Percentiles rank a stretch among this genome's conserved stretches.
Evolutionary conservation across 768 basidiomycete species (phyloP).

Genomic region (Myochromella boudieri): DNA sequence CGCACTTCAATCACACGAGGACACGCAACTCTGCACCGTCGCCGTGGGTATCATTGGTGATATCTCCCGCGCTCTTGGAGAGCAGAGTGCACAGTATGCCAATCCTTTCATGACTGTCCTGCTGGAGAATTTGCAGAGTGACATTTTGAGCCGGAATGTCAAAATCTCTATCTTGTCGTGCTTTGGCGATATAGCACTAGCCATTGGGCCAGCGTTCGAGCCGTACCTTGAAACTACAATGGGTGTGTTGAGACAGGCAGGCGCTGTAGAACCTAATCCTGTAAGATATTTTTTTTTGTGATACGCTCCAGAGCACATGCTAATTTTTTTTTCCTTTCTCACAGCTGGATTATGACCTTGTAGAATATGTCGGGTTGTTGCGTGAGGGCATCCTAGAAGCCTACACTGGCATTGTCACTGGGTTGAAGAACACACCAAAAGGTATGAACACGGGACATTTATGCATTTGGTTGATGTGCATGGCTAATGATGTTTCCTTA

Average conservation of each 20-base stretch:
- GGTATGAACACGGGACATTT: too few species aligned
- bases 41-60: conserved; percentile 96
- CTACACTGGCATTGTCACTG: conserved; percentile 92
- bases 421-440: conserved; percentile 81
- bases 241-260: conserved; percentile 89
- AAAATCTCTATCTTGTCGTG: conserved; percentile 96
- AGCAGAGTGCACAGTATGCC: conserved; percentile 80
- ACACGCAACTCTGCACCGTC: conserved; percentile 93
- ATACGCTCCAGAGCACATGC: conserved; percentile 11
- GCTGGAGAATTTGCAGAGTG: conserved; percentile 87
- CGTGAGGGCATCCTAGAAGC: conserved; percentile 97
- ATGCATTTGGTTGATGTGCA: not conserved
- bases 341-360: conserved; percentile 86
- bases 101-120: conserved; percentile 90
- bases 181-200: conserved; percentile 96
- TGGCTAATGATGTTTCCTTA: conserved; percentile 19
- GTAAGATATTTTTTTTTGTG: conserved; percentile 35
- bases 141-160: conserved; percentile 88
- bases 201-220: conserved; percentile 82
- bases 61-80: conserved; percentile 91
- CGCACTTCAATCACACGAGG: conserved; percentile 90
- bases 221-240: conserved; percentile 91
- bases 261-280: conserved; percentile 82
- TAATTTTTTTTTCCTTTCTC: not conserved
- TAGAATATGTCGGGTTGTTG: conserved; percentile 88